phyloP scores from a whole-genome alignment of 768 basidiomycete genomes.

The Leccinum subgranulosum region DNA sequence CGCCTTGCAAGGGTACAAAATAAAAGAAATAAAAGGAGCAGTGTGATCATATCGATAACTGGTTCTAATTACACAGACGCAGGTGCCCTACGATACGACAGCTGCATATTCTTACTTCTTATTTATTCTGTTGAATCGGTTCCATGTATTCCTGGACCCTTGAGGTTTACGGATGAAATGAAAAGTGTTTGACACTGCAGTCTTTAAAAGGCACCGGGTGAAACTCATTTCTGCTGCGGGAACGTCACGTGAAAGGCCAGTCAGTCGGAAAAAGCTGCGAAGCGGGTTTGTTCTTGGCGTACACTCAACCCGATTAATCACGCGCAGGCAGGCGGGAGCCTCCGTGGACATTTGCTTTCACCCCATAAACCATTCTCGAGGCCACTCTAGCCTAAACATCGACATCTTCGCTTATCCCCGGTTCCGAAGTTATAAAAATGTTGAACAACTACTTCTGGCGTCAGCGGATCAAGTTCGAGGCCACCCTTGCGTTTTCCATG shows the following conservation, averaged over 20 bases:
- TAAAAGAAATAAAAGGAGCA: conserved; percentile 3
- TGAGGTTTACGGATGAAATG: no score
- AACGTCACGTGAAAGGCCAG: neutral
- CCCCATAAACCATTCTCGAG: neutral
- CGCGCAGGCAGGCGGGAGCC: conserved; percentile 1
- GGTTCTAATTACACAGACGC: neutral
- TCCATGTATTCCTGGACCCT: no score
- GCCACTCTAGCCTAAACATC: neutral
- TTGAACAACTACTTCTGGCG: conserved; percentile 31
- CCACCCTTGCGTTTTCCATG: conserved; percentile 58
- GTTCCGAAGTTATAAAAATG: conserved; percentile 19
- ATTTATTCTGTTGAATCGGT: neutral
- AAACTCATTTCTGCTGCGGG: no score
- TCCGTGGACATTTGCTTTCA: neutral
- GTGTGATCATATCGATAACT: neutral
- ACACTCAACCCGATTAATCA: neutral
- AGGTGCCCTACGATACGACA: neutral
- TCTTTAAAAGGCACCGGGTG: no score
- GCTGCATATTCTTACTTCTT: neutral
- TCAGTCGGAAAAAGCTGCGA: conserved; percentile 1
- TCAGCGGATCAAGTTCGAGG: conserved; percentile 40
- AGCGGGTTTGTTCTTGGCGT: neutral
- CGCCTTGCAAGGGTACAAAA: neutral
- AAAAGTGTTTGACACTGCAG: no score
- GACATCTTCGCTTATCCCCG: neutral